A percentile compares a stretch with the other conserved stretches of the same genome.
Conservation (phyloP, 1,284 basidiomycete genomes). For the Sanguinoderma infundibulare region DNA sequence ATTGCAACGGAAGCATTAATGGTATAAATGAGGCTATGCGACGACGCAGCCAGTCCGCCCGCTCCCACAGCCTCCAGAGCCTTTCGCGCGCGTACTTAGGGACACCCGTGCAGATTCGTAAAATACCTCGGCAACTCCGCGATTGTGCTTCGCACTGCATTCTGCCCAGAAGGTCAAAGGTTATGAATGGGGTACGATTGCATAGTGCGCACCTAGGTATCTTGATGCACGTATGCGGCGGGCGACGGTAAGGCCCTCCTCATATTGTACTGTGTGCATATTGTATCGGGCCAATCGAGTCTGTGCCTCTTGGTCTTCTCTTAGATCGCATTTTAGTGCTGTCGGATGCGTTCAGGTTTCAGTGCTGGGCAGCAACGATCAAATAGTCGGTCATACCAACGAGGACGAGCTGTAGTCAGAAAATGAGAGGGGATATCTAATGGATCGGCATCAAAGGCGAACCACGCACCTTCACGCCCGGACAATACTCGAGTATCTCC, state of each 20-base stretch:
- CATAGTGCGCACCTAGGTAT: constrained; percentile 75
- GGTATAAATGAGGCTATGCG: constrained; percentile 7
- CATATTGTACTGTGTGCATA: constrained; percentile 81
- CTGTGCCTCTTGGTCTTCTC: constrained; percentile 74
- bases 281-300: constrained; percentile 74
- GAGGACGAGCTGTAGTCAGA: constrained; percentile 68
- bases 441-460: neutral
- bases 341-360: neutral
- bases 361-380: neutral
- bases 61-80: constrained; percentile 50
- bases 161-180: constrained; percentile 51
- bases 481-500: constrained; percentile 88
- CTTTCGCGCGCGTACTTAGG: constrained; percentile 73
- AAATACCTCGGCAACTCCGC: constrained; percentile 92
- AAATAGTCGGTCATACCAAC: constrained; percentile 55
- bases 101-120: constrained; percentile 88
- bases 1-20: neutral
- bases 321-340: constrained; percentile 95
- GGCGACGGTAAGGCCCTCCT: constrained; percentile 88
- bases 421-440: neutral
- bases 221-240: constrained; percentile 90
- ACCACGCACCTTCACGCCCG: constrained; percentile 81
- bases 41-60: constrained; percentile 36
- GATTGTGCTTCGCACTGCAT: constrained; percentile 95
- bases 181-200: neutral